A percentile compares a stretch with the other conserved stretches of the same genome.
Conservation (phyloP, 1,284 basidiomycete genomes). For the Cutaneotrichosporon sp. region DNA sequence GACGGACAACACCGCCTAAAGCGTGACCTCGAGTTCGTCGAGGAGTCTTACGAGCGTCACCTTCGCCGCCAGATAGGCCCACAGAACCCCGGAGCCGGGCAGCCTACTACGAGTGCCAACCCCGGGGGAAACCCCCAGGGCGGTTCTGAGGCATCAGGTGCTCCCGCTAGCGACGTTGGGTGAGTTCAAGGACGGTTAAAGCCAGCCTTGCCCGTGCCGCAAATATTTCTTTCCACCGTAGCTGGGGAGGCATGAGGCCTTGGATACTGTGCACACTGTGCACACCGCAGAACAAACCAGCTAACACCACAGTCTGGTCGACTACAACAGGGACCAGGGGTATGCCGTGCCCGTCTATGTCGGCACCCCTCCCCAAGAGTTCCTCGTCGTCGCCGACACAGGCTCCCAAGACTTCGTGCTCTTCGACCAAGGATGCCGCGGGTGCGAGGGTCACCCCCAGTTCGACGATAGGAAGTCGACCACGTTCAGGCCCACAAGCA, state of each 20-base stretch:
- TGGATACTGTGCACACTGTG: too few species aligned
- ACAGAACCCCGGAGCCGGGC: neutral
- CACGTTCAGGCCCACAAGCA: slow-evolving; percentile 17
- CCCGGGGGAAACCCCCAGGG: neutral
- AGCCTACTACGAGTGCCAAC: neutral
- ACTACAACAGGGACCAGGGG: slow-evolving; percentile 23
- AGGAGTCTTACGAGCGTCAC: neutral
- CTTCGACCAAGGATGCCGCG: slow-evolving; percentile 60
- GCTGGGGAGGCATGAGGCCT: too few species aligned
- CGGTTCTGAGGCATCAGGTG: neutral
- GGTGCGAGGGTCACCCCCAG: slow-evolving; percentile 16
- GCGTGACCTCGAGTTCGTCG: slow-evolving; percentile 16
- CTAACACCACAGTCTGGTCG: neutral
- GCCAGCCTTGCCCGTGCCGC: too few species aligned
- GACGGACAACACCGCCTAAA: slow-evolving; percentile 15
- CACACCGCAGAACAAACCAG: too few species aligned
- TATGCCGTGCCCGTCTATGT: slow-evolving; percentile 1
- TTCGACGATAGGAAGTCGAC: slow-evolving; percentile 20
- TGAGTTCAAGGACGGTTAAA: too few species aligned
- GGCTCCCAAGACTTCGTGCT: slow-evolving; percentile 84
- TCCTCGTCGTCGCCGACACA: slow-evolving; percentile 83
- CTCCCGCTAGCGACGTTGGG: neutral
- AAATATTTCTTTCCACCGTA: too few species aligned
- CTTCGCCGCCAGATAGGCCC: neutral
- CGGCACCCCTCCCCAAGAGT: slow-evolving; percentile 65